phyloP scores from a whole-genome alignment of 2,329 filamentous ascomycete species.

The Lecanicillium sp. region DNA sequence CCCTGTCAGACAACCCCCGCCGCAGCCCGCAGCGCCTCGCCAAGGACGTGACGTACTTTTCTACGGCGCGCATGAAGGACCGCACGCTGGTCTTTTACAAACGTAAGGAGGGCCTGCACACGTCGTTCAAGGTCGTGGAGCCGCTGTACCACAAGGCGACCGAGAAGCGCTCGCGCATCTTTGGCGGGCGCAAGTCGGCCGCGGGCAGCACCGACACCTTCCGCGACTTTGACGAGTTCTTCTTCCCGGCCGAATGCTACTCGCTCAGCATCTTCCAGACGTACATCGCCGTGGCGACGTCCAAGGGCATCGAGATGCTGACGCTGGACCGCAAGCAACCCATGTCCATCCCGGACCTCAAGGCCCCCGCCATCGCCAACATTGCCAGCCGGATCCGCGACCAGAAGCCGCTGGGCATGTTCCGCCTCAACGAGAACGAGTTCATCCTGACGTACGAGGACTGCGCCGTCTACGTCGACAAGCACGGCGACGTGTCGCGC shows the following conservation, averaged over 20 bases:
- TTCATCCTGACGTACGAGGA: slow-evolving; percentile 93
- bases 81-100: slow-evolving; percentile 94
- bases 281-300: slow-evolving; percentile 84
- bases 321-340: slow-evolving; percentile 96
- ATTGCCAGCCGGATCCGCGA: slow-evolving; percentile 79
- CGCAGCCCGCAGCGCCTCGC: slow-evolving; percentile 88
- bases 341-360: slow-evolving; percentile 86
- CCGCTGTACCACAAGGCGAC: slow-evolving; percentile 90
- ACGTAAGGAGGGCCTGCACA: slow-evolving; percentile 85
- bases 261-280: slow-evolving; percentile 95
- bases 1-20: slow-evolving; percentile 64
- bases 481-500: slow-evolving; percentile 90
- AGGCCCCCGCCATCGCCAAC: slow-evolving; percentile 69
- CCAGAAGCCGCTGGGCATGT: slow-evolving; percentile 90
- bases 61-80: slow-evolving; percentile 95
- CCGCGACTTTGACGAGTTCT: slow-evolving; percentile 98
- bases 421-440: slow-evolving; percentile 84
- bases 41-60: slow-evolving; percentile 94
- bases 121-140: slow-evolving; percentile 94
- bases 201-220: slow-evolving; percentile 85
- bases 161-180: slow-evolving; percentile 69
- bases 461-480: slow-evolving; percentile 96
- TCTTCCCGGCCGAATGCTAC: slow-evolving; percentile 91
- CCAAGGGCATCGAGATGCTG: slow-evolving; percentile 90
- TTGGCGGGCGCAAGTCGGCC: slow-evolving; percentile 51